Evolutionary conservation across 2,329 filamentous ascomycete genomes (phyloP).

Genomic region (Penicillium brasilianum): DNA sequence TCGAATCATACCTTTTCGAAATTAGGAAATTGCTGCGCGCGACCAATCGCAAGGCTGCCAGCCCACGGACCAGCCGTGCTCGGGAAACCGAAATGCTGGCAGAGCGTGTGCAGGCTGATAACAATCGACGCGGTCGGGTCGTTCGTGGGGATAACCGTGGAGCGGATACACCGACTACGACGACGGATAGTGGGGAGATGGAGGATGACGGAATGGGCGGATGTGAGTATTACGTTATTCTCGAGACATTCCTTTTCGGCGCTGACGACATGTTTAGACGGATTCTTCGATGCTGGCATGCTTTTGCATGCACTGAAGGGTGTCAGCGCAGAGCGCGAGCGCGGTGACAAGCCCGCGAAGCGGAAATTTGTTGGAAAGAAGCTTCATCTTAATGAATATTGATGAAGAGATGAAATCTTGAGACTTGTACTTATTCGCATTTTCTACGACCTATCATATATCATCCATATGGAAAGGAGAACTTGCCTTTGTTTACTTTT

Average conservation of each 20-base stretch:
- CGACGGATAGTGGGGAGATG: conserved; percentile 71
- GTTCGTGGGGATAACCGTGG: conserved; percentile 65
- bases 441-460: neutral
- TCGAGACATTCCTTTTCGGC: neutral
- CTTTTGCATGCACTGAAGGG: conserved; percentile 84
- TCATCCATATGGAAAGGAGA: neutral
- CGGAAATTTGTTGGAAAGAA: conserved; percentile 55
- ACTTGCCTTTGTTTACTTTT: neutral
- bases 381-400: conserved; percentile 54
- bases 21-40: conserved; percentile 82
- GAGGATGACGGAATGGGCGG: conserved; percentile 91
- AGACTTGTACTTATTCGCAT: neutral
- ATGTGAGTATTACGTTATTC: conserved; percentile 67
- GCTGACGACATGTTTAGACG: conserved; percentile 63
- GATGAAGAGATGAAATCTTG: neutral
- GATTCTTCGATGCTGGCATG: conserved; percentile 98
- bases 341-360: conserved; percentile 42
- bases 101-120: conserved; percentile 48
- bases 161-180: conserved; percentile 66
- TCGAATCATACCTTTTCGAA: conserved; percentile 90
- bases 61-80: conserved; percentile 61
- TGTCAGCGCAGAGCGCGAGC: conserved; percentile 40
- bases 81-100: conserved; percentile 62
- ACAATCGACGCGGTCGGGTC: conserved; percentile 70
- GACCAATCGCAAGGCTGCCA: conserved; percentile 62